Base-by-base conservation (phyloP, 257 asterid genomes). In the Thymus mandschuricus region DNA sequence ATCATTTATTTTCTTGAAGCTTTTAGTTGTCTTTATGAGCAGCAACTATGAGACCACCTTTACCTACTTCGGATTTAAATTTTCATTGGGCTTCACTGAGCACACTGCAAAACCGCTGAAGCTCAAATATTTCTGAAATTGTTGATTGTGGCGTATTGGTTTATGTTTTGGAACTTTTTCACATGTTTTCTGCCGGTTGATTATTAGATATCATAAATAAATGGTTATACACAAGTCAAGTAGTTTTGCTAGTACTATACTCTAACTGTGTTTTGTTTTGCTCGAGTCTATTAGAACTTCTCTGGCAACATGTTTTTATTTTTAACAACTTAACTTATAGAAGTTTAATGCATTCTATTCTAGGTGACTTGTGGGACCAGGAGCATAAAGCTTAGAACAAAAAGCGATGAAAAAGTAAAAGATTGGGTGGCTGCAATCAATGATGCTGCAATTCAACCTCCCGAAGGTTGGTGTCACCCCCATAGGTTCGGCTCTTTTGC, bases 401-500 rank as follows among this genome's bases (percentile, higher is more conserved):
- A 80, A 84, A 88, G 86, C 76, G 76, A 78, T 67, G 86, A 83
- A 59, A 95, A 85, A 83, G 93, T 85, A 38, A 92, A 87, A 84
- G 96, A 92, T 60, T 95, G 99, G 99, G 98, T 95, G 72, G 83
- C 89, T 44, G 96, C 99, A 80, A 88, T 95, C 75, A 95, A 95
- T 78, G 98, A 92, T 79, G 97, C 97, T 78, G 99, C 87, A 76
- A 92, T 92, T 84, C 90, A 87, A 78, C 96, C 98, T 34, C 96
- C 96, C 30, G 99, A 95, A 83, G 99, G 98, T 73, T 95, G 99
- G 99, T 95, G 99, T 78, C 96, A 95, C 80, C 96, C 97, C 56
- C 99, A 95, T 79, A 95, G 98, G 35, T 95, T 88, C 84, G 98
- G 96, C 55, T 92, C 99, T 66, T 95, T 83, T 89, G 98, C 98